Percentiles rank a stretch among this genome's conserved stretches.
These are phyloP conservation scores for Penicillium sp. DNA, from an alignment of 2,329 filamentous ascomycete species.

Conservation along the genomic window DNA sequence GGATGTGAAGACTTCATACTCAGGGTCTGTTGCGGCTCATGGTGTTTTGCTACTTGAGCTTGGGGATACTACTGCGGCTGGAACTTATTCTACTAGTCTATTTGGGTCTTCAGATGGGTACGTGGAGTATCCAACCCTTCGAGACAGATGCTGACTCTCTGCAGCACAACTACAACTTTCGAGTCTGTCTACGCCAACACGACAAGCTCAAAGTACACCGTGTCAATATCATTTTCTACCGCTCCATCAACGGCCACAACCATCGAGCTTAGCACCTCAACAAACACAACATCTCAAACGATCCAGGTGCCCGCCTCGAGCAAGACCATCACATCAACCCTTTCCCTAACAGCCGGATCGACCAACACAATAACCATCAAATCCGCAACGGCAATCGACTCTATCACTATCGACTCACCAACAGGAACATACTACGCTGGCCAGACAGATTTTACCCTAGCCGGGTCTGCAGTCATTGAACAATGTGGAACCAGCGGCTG, in stretches of 20 bases:
- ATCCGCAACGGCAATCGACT: background rate
- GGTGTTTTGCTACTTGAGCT: conserved; percentile 36
- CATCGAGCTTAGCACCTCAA: background rate
- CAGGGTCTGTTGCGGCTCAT: conserved; percentile 25
- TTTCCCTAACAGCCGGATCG: background rate
- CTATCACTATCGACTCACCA: background rate
- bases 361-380: background rate
- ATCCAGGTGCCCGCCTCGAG: background rate
- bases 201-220: conserved; percentile 25
- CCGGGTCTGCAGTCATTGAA: conserved; percentile 36
- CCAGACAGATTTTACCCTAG: conserved; percentile 16
- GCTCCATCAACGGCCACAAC: background rate
- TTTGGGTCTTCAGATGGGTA: background rate
- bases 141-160: background rate
- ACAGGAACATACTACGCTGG: background rate
- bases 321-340: background rate
- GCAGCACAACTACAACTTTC: conserved; percentile 15
- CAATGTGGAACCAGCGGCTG: conserved; percentile 45
- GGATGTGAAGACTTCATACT: conserved; percentile 29
- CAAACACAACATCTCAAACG: background rate
- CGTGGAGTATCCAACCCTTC: background rate
- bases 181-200: conserved; percentile 30
- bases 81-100: background rate
- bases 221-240: conserved; percentile 13
- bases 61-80: conserved; percentile 22